Base-by-base conservation (phyloP, 75 land plant species). In the Sequoiadendron giganteum region DNA sequence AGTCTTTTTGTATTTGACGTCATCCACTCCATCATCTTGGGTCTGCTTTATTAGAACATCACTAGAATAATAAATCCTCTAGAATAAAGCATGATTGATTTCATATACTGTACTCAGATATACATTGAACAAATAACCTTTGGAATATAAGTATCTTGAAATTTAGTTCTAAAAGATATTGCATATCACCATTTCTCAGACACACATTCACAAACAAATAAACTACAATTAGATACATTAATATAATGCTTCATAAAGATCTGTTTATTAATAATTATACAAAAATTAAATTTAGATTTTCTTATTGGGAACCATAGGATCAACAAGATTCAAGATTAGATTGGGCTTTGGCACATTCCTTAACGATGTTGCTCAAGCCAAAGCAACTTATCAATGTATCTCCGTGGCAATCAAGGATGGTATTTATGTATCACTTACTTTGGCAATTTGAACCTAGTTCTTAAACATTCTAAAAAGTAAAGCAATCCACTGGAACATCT, bases 21-120 rank as follows among this genome's bases (percentile, higher is more conserved):
- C 96, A 80, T 97, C 95, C 19, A 88, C 93, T 47, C 95, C 98
- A 87, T 97, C 98, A 85, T 97, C 97, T 75, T 95, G 97, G 88
- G 95, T 95, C 85, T 94, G 97, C 90, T 92, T 91, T 16, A 96
- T 73, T 73, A 32, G 10, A 73, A 19, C 25, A 73, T 73, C 9
- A 36, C 28, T 61, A 61, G 10, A 48, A 48, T 48, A 10, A 48
- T 48, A 61, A 61, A 61, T 61, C 25, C 21, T 18, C 5, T 18
- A 61, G 68, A 61, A 61, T 18, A 61, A 21, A 61, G 25, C 2
- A 11, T 30, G 8, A 32, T 10, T 73, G 3, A 32, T 73, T 32
- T 32, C 36, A 32, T 32, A 73, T 32, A 30, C 2, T 11, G 36
- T 9, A 73, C 8, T 73, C 14, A 73, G 32, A 73, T 73, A 1